Evolutionary conservation across 805 yeast species (phyloP), one percentile per base, ranked within the genome.

Genomic region (Pichia sporocuriosa): DNA sequence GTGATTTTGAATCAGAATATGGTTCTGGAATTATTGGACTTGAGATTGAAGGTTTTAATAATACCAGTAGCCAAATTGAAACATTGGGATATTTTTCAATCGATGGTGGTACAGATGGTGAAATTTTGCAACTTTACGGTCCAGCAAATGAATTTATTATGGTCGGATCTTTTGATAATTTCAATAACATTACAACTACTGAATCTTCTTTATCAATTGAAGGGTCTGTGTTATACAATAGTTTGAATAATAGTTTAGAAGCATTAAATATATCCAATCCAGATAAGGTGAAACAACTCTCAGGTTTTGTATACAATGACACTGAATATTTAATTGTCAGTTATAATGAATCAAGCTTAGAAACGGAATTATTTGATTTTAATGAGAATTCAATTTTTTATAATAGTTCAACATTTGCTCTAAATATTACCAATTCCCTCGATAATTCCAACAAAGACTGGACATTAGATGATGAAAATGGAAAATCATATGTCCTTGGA

Each of bases 321-420:
- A 52, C 57, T 1, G 71, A 72, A 12, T 75, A 62, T 45, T 65
- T 68, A 43, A 51, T 71, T 0, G 68, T 78, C 42, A 59, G 59
- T 1, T 49, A 58, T 6, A 47, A 54, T 3, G 47, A 52, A 11
- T 40, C 45, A 4, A 62, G 39, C 24, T 17, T 23, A 35, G 8
- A 25, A 3, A 13, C 38, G 9, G 11, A 17, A 12, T 17, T 26
- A 4, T 4, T 78, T 75, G 72, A 72, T 53, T 56, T 56, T 34
- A 48, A 67, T 3, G 54, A 63, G 29, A 44, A 53, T 2, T 32
- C 56, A 12, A 69, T 74, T 73, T 58, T 66, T 12, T 47, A 52
- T 2, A 48, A 57, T 21, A 44, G 62, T 2, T 20, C 31, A 4
- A 45, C 46, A 5, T 45, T 64, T n/a, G 52, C 53, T 34, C 53